Evolutionary conservation across 441 rosid genomes (phyloP), one percentile per base, ranked within the genome.

Genomic region (Erodium trifolium): DNA sequence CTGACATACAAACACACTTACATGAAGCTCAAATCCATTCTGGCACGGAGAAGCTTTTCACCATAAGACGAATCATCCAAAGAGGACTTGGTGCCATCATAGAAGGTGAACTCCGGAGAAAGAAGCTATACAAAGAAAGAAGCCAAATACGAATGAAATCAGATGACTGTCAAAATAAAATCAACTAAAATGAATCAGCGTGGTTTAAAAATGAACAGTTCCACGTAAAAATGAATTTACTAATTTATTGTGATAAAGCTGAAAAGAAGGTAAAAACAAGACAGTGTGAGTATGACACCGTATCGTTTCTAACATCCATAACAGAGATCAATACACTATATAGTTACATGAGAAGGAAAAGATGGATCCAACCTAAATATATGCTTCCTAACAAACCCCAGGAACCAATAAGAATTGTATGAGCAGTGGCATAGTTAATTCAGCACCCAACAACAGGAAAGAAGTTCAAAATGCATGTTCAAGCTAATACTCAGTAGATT

Each of bases 1-100:
- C 16, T 51, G 18, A 2, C 18, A 51, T 17, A 12, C 14, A 3
- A 10, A 12, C 5, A 72, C 66, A 72, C 96, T 89, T 87, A 96
- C 99, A 96, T 96, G 83, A 96, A 96, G 83, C 87, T 93, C 74
- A 93, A 81, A 81, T 96, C 99, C 96, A 91, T 73, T 82, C 87
- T 96, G 57, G 96, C 97, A 62, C 99, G 96, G 64, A 96, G 79
- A 80, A 96, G 97, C 90, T 83, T 93, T 88, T 96, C 99, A 39
- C 91, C 88, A 67, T 82, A 79, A 14, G 89, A 81, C 51, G 92
- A 86, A 84, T 91, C 94, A 75, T 89, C 96, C 68, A 96, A 72
- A 73, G 88, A 83, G 68, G 98, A 91, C 80, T 93, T 96, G 66
- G 97, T 86, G 70, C 97, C 91, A 78, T 96, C 99, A 82, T 84